Conservation (phyloP, 306 rosid species). For the Sicyos edulis region DNA sequence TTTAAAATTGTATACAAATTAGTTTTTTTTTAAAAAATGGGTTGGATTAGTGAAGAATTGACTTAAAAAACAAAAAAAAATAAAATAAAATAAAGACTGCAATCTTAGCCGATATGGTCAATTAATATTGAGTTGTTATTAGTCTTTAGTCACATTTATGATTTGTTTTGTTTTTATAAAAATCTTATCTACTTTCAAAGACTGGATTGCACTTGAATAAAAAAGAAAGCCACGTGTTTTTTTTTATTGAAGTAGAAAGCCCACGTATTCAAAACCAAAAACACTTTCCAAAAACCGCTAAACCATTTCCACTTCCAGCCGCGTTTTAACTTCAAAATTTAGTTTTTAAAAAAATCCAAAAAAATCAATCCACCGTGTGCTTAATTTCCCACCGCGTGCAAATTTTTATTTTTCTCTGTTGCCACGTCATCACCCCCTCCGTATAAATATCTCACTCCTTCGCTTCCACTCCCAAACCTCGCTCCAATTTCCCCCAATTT, state of each 20-base stretch:
- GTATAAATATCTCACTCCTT: constrained; percentile 10
- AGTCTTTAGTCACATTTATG: too few relatives aligned
- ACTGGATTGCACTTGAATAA: neutral
- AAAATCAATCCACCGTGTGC: neutral
- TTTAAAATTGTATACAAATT: too few relatives aligned
- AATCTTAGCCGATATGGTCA: too few relatives aligned
- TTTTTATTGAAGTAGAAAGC: too few relatives aligned
- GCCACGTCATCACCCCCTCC: constrained; percentile 9
- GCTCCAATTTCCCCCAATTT: neutral
- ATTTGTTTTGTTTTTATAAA: too few relatives aligned
- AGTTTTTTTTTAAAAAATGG: too few relatives aligned
- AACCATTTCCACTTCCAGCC: neutral
- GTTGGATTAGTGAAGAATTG: too few relatives aligned
- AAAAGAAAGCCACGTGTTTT: neutral
- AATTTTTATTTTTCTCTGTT: neutral
- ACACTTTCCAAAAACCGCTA: too few relatives aligned
- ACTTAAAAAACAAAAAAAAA: too few relatives aligned
- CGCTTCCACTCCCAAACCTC: neutral
- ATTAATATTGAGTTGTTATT: too few relatives aligned
- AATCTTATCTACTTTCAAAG: neutral
- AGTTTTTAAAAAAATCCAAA: too few relatives aligned
- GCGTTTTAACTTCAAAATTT: neutral
- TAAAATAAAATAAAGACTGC: too few relatives aligned
- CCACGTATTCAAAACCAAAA: neutral
- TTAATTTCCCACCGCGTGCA: neutral